Evolutionary conservation across 306 rosid species (phyloP), one percentile per base, ranked within the genome.

Genomic region (Gleditsia sinensis): DNA sequence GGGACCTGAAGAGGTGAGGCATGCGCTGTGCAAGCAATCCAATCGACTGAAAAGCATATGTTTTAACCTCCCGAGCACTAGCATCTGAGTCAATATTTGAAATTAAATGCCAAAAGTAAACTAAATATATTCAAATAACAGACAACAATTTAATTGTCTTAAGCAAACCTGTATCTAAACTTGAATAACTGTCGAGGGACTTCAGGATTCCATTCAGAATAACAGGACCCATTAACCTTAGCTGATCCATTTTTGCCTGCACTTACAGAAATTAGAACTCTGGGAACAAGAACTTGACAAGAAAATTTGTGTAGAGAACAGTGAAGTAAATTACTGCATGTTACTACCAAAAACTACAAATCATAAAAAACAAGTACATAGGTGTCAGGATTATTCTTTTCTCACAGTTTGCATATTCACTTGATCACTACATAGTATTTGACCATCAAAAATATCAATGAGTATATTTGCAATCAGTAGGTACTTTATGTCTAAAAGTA

Each of bases 1-100:
- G 20, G 25, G 36, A 94, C 98, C 97, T 94, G 87, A 94, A 94
- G 72, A 94, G 94, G 62, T 87, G 88, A 76, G 97, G 98, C 93
- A 91, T 39, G 75, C 97, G 96, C 80, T 84, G 91, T 49, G 97
- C 90, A 83, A 94, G 90, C 85, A 94, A 80, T 63, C 94, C 96
- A 84, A 94, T 89, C 62, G 97, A 90, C 83, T 94, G 98, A 85
- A 86, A 94, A n/a, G 96, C 91, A 80, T 85, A 94, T 37, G 86
- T 78, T 83, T 90, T 91, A 78, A 96, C 89, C 55, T 90, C 97
- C 82, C 88, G 87, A 25, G 84, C 86, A 78, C 88, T 77, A 74
- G 87, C 76, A 83, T 91, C 98, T 94, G 94, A 71, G 60, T 33
- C 60, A 67, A 87, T 39, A 72, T 51, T 57, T 72, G 73, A 69